A percentile compares a stretch with the other conserved stretches of the same genome.
These are phyloP conservation scores for Rhodomyrtus tomentosa DNA, from an alignment of 345 rosid species.

Conservation along the genomic window DNA sequence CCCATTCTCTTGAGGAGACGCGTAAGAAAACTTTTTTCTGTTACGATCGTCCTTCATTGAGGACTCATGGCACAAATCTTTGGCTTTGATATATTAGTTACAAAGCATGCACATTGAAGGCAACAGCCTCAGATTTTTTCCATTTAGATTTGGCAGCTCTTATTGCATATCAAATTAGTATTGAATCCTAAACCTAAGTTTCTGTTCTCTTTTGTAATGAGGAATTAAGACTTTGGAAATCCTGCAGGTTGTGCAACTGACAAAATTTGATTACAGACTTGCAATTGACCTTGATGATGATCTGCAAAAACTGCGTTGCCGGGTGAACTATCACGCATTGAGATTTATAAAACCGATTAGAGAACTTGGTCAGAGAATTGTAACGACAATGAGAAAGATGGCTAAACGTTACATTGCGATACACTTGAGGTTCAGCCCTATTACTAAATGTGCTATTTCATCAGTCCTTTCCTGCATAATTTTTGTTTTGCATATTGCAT, in stretches of 20 bases:
- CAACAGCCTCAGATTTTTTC: neutral
- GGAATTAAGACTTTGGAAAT: neutral
- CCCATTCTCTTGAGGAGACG: constrained; percentile 74
- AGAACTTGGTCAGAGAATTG: constrained; percentile 67
- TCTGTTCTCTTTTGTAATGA: neutral
- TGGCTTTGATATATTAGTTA: neutral
- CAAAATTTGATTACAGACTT: constrained; percentile 96
- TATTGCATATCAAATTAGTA: neutral
- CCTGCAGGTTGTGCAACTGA: constrained; percentile 91
- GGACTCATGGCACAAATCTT: neutral
- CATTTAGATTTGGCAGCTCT: neutral
- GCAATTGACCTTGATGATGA: constrained; percentile 79
- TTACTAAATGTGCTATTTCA: neutral
- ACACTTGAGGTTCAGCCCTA: constrained; percentile 60
- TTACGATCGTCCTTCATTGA: neutral
- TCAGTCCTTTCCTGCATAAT: neutral
- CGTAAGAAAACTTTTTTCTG: constrained; percentile 28
- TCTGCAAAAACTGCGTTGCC: constrained; percentile 89
- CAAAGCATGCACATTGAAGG: neutral
- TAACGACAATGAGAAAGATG: constrained; percentile 66
- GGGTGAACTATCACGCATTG: constrained; percentile 83
- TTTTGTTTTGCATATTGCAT: neutral
- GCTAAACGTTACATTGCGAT: constrained; percentile 75
- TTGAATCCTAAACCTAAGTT: neutral
- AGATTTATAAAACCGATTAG: constrained; percentile 80